phyloP scores from a whole-genome alignment of 2,329 filamentous ascomycete genomes.

The Fusarium vanettenii region DNA sequence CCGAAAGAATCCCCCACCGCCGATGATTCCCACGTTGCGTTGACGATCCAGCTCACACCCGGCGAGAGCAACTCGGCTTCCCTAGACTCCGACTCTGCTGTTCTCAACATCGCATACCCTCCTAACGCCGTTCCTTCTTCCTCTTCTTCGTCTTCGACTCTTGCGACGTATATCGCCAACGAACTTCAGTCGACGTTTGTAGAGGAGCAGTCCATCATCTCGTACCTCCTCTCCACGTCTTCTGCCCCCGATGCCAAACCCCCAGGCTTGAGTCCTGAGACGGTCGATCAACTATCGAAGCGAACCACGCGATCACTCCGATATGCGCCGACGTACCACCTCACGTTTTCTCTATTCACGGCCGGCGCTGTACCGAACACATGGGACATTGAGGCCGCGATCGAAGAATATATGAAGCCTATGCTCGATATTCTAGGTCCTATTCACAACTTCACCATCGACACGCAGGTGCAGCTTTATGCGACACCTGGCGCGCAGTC shows the following conservation, averaged over 20 bases:
- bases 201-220: slow-evolving; percentile 90
- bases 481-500: slow-evolving; percentile 75
- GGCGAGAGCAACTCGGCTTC: slow-evolving; percentile 70
- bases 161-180: slow-evolving; percentile 82
- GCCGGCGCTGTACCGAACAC: slow-evolving; percentile 80
- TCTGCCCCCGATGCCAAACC: slow-evolving; percentile 58
- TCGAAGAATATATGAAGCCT: slow-evolving; percentile 84
- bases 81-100: slow-evolving; percentile 75
- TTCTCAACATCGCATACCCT: slow-evolving; percentile 82
- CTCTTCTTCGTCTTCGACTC: slow-evolving; percentile 75
- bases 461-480: slow-evolving; percentile 96
- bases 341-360: slow-evolving; percentile 96
- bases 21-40: slow-evolving; percentile 65
- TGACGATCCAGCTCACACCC: slow-evolving; percentile 77
- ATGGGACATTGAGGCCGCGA: slow-evolving; percentile 89
- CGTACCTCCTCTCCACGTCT: slow-evolving; percentile 74
- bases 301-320: slow-evolving; percentile 88
- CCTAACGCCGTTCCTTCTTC: slow-evolving; percentile 74
- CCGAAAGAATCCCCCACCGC: slow-evolving; percentile 45
- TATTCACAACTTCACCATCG: slow-evolving; percentile 95
- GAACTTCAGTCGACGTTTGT: slow-evolving; percentile 83
- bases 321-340: slow-evolving; percentile 92
- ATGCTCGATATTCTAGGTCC: slow-evolving; percentile 81
- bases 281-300: slow-evolving; percentile 68
- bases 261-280: slow-evolving; percentile 61